Percentiles rank a stretch among this genome's conserved stretches.
Evolutionary conservation across 139 green algal species (phyloP).

Genomic region (Micractinium conductrix): DNA sequence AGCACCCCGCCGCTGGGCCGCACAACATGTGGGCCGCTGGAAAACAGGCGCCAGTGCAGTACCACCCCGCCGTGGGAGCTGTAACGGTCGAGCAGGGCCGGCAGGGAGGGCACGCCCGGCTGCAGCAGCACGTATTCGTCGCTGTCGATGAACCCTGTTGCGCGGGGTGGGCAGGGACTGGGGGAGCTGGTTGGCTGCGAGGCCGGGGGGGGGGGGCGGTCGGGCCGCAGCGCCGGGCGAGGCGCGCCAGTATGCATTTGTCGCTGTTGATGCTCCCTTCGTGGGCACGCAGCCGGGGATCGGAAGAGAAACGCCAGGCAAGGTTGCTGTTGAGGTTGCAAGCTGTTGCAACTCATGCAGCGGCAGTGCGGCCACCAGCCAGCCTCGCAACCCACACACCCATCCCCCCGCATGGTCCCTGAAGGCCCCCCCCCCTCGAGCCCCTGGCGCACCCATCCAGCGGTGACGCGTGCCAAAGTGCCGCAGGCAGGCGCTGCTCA

Average conservation of each 20-base stretch:
- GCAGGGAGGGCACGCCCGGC: background rate
- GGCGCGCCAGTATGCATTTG: too few relatives aligned
- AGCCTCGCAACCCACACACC: too few relatives aligned
- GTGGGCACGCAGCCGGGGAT: background rate
- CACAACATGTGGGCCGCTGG: background rate
- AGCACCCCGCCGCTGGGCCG: background rate
- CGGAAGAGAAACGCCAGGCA: background rate
- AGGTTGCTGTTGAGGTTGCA: too few relatives aligned
- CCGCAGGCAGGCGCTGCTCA: constrained; percentile 1
- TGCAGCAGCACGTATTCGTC: constrained; percentile 20
- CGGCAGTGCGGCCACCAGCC: background rate
- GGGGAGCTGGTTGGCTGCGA: too few relatives aligned
- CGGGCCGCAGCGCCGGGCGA: too few relatives aligned
- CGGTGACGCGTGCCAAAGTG: background rate
- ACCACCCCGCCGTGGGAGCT: background rate
- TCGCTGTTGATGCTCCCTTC: background rate
- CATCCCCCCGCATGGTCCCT: too few relatives aligned
- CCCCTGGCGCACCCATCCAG: constrained; percentile 10
- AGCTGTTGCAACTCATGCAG: background rate
- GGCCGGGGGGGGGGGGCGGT: too few relatives aligned
- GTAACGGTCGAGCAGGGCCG: background rate
- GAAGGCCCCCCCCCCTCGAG: too few relatives aligned
- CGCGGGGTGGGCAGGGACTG: background rate
- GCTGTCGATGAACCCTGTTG: constrained; percentile 2
- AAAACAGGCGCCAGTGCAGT: constrained; percentile 14